Evolutionary conservation across 495 filamentous ascomycete species (phyloP).

Genomic region (Aspergillus sclerotiicarbonarius): DNA sequence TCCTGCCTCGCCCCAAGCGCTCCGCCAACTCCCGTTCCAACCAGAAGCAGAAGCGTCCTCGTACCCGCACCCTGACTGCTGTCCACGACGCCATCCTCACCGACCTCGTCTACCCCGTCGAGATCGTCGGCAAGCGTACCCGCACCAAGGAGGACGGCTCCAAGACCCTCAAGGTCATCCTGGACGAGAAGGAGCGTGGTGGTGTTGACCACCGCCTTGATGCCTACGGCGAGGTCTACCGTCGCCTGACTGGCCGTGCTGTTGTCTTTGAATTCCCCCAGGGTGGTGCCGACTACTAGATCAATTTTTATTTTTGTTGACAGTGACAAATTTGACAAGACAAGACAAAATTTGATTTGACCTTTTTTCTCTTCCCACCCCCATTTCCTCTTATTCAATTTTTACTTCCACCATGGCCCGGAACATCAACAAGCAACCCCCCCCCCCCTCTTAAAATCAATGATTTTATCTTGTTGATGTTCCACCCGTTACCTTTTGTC

Average conservation of each 20-base stretch:
- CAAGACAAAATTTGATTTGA: slow-evolving; percentile 1
- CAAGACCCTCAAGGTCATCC: slow-evolving; percentile 96
- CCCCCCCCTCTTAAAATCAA: too few relatives aligned
- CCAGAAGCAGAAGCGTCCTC: slow-evolving; percentile 96
- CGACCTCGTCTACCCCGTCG: slow-evolving; percentile 98
- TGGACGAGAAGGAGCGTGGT: slow-evolving; percentile 99
- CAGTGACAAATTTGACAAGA: neutral
- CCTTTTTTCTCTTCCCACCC: neutral
- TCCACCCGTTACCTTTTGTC: neutral
- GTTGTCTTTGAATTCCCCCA: slow-evolving; percentile 98
- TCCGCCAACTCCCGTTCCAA: slow-evolving; percentile 88
- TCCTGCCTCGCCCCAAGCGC: slow-evolving; percentile 95
- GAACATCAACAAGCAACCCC: neutral
- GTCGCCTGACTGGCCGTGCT: slow-evolving; percentile 85
- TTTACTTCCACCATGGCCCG: neutral
- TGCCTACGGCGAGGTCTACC: slow-evolving; percentile 98
- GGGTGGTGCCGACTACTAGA: slow-evolving; percentile 79
- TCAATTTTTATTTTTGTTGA: slow-evolving; percentile 6
- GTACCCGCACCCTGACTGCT: slow-evolving; percentile 92
- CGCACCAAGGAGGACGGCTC: slow-evolving; percentile 95
- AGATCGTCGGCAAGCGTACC: slow-evolving; percentile 98
- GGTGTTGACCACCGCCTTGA: slow-evolving; percentile 98
- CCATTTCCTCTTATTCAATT: neutral
- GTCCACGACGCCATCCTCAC: slow-evolving; percentile 95
- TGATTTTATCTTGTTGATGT: slow-evolving; percentile 15